Evolutionary conservation across 352 stramenopile species (phyloP).

Genomic region (Phytophthora constricta): DNA sequence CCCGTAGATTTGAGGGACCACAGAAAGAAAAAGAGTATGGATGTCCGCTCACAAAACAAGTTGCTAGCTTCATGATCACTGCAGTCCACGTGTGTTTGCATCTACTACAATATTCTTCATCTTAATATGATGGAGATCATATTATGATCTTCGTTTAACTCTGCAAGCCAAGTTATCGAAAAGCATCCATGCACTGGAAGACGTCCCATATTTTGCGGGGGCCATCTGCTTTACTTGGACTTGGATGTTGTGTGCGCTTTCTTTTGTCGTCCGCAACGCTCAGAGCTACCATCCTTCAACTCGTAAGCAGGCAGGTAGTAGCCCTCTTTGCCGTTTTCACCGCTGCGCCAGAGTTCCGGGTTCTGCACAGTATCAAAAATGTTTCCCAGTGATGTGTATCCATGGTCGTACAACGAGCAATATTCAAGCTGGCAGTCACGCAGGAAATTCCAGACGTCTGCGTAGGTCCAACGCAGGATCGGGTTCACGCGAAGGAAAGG

Average conservation of each 20-base stretch:
- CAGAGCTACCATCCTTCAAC: conserved; percentile 69
- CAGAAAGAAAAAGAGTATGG: no score
- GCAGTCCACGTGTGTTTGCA: no score
- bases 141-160: no score
- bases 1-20: no score
- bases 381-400: conserved; percentile 94
- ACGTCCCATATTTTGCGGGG: no score
- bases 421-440: conserved; percentile 88
- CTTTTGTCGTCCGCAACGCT: conserved; percentile 83
- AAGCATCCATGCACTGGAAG: no score
- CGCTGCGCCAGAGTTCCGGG: conserved; percentile 86
- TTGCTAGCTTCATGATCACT: no score
- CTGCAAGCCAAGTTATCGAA: no score
- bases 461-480: conserved; percentile 97
- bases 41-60: not conserved
- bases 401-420: conserved; percentile 92
- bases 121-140: no score
- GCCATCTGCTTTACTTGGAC: conserved; percentile 35
- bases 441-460: conserved; percentile 94
- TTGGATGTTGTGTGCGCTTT: conserved; percentile 76
- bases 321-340: conserved; percentile 56
- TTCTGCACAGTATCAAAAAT: conserved; percentile 96
- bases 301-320: conserved; percentile 78
- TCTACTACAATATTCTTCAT: no score
- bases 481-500: conserved; percentile 98